Evolutionary conservation across 768 basidiomycete genomes (phyloP), one percentile per base, ranked within the genome.

Genomic region (Boletus eberwhitei): DNA sequence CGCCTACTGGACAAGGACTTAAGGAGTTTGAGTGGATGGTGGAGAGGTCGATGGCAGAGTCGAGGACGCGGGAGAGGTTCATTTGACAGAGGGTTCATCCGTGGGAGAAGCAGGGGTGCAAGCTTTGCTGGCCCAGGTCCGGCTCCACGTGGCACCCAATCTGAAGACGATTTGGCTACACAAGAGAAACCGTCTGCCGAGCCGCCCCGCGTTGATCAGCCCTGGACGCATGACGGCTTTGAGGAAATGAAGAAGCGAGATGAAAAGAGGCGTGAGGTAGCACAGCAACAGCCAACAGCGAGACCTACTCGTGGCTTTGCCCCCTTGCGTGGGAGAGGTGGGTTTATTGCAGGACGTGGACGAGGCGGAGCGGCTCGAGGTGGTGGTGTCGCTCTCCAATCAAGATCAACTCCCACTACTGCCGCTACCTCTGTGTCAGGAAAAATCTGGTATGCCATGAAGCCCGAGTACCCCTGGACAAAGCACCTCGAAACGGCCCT

Each of bases 221-320:
- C 81, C 4, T 93, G 92, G 92, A 85, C 80, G 0, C 92, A 94
- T 65, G 90, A 92, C 65, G 90, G 91, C 2, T 95, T 86, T 59
- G 90, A 93, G 69, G 90, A 95, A 73, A 82, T 93, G 82, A 90
- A 84, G 71, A 78, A 77, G 50, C 80, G 80, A 61, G 90, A 92
- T 55, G 87, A 90, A 54, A 77, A 78, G 50, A 73, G 73, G 37
- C 63, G 68, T 7, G 69, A 66, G 43, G 58, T 59, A 9, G 58
- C 65, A 61, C 72, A 72, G 61, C 74, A 74, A 43, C 65, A 68
- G 39, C 71, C 64, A 52, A 21, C 63, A 26, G 50, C 64, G 34
- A 67, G 71, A 53, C 56, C 66, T 35, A 56, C 58, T 53, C 71
- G 74, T 48, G 77, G 74, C 22, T 58, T 69, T 49, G 64, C 70